Conservation (phyloP, 2,329 filamentous ascomycete genomes). For the Colletotrichum sp. region DNA sequence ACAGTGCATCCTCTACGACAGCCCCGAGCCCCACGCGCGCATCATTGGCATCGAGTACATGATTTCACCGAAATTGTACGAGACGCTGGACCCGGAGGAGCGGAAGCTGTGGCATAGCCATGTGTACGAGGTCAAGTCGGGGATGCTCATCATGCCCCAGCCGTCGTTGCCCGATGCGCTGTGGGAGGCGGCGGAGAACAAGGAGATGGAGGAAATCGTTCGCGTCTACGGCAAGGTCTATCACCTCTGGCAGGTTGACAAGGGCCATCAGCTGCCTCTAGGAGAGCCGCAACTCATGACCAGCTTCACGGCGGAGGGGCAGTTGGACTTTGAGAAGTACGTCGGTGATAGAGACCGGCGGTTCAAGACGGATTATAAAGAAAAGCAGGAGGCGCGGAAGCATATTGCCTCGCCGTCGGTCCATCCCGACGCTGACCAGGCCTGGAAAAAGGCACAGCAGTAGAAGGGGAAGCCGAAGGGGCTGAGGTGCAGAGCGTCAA, state of each 20-base stretch:
- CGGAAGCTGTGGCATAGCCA: constrained; percentile 81
- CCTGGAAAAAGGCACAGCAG: constrained; percentile 14
- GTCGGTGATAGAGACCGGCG: constrained; percentile 50
- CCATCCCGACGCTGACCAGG: constrained; percentile 35
- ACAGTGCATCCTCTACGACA: constrained; percentile 87
- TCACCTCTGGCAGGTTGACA: constrained; percentile 86
- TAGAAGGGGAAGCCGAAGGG: not conserved
- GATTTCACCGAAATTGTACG: constrained; percentile 74
- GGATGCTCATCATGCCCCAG: constrained; percentile 81
- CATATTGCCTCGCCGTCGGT: constrained; percentile 45
- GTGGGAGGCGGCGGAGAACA: constrained; percentile 80
- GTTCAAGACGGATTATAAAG: constrained; percentile 49
- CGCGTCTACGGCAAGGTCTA: constrained; percentile 83
- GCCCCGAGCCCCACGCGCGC: constrained; percentile 66
- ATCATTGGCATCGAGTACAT: constrained; percentile 90
- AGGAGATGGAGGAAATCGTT: constrained; percentile 80
- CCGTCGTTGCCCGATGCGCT: constrained; percentile 60
- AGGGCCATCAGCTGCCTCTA: constrained; percentile 64
- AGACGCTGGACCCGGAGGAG: constrained; percentile 69
- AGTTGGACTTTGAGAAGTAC: constrained; percentile 50
- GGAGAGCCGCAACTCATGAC: constrained; percentile 61
- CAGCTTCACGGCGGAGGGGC: constrained; percentile 53
- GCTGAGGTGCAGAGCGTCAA: not conserved
- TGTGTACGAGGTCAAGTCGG: constrained; percentile 76
- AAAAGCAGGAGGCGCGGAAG: constrained; percentile 49